These are phyloP conservation scores for Candida hungchunana DNA, from an alignment of 805 yeast genomes.

Conservation along the genomic window DNA sequence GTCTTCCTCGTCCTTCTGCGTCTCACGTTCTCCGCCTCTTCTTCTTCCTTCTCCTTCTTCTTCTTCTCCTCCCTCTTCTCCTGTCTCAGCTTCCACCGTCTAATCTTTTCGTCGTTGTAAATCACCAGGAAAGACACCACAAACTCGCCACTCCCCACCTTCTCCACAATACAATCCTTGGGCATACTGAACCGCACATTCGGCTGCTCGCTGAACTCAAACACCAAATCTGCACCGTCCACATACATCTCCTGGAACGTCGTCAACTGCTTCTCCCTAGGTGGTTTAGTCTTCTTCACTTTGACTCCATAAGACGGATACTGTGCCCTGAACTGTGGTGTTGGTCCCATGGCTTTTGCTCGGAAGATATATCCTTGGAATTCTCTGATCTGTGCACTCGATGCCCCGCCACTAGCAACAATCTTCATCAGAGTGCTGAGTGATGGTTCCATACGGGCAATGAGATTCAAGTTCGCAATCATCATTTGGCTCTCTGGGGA, in stretches of 20 bases:
- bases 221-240: constrained; percentile 66
- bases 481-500: constrained; percentile 70
- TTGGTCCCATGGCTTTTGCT: constrained; percentile 69
- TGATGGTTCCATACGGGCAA: constrained; percentile 70
- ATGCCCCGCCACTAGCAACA: constrained; percentile 82
- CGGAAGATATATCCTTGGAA: constrained; percentile 78
- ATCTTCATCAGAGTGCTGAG: constrained; percentile 71
- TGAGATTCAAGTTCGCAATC: constrained; percentile 78
- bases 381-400: constrained; percentile 62
- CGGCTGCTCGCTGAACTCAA: constrained; percentile 82
- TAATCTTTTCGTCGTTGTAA: constrained; percentile 25
- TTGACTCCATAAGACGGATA: constrained; percentile 23
- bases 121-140: constrained; percentile 35
- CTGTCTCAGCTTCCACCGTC: constrained; percentile 20
- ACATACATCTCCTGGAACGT: constrained; percentile 74
- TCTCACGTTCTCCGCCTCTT: constrained; percentile 22
- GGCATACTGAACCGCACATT: constrained; percentile 74
- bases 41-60: constrained; percentile 25
- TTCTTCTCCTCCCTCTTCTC: constrained; percentile 19
- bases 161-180: constrained; percentile 69
- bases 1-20: constrained; percentile 7
- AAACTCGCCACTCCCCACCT: constrained; percentile 32
- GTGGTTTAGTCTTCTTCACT: constrained; percentile 24
- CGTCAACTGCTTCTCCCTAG: constrained; percentile 57
- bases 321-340: constrained; percentile 36